Evolutionary conservation across 495 filamentous ascomycete genomes (phyloP), one percentile per base, ranked within the genome.

Genomic region (Podospora tetraspora): DNA sequence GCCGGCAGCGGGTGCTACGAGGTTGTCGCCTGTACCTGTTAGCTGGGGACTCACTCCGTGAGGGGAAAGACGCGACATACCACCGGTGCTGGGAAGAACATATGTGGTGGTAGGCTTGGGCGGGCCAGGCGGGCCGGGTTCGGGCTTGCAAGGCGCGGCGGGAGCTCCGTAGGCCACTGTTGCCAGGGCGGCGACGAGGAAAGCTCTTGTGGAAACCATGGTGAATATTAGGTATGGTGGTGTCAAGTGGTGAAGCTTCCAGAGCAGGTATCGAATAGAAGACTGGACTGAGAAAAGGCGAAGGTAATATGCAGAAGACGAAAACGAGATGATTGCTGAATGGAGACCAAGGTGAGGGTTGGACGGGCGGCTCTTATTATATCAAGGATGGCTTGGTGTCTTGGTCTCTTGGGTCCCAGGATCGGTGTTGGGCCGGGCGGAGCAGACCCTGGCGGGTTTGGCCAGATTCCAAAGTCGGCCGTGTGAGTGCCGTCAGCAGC

Each of bases 1-100:
- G 64, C 76, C 77, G 12, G 77, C 34, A 12, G 78, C 75, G 4
- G 88, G 87, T 0, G 71, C 34, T 8, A 83, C 79, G 19, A 91
- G 83, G 19, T 82, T 71, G 2, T 63, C 67, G 37, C 70, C 76
- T 70, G 73, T 43, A 29, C 3, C 52, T 63, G 61, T 63, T 32
- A 64, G 63, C 16, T 1, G 19, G 43, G 43, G 43, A n/a, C 43
- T 52, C 4, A n/a, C 43, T 52, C 4, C 23, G 12, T 6, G 19
- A 12, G 30, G 23, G 23, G 8, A 7, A 1, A 3, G 19, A 23
- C n/a, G 2, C 21, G 19, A 70, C 72, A 65, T 61, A 77, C 71
- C 56, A 52, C 75, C 75, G 27, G 66, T 69, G 29, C 52, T 64
- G 24, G 76, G 76, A 27, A 77, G 72, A 6, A 52, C 43, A 52